Evolutionary conservation across 2,329 filamentous ascomycete genomes (phyloP), one percentile per base, ranked within the genome.

Genomic region (Leptographium procerum): DNA sequence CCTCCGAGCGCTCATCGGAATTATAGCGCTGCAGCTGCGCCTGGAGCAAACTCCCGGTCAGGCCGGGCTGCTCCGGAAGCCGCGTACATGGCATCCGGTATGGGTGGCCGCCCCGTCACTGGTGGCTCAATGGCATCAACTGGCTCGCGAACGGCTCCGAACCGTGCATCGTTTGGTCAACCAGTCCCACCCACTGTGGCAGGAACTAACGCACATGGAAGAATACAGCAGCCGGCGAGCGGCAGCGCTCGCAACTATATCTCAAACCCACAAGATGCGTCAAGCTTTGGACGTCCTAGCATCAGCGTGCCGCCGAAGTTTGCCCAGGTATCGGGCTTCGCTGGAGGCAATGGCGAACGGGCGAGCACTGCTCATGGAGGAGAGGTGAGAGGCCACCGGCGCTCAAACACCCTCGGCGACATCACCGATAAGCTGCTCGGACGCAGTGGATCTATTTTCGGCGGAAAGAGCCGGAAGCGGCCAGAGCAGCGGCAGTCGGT

Each of bases 111-210:
- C 55, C 91, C 92, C 16, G 83, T 83, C 58, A 97, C 92, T 13
- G 88, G 89, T 59, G 89, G 87, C 55, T 94, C 91, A 2, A 84
- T 92, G 77, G 80, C 84, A 60, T 87, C 86, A 24, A 77, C 77
- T 47, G 78, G 68, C 70, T 80, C 94, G 55, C 87, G 88, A 63
- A 89, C 86, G 55, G 68, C 66, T 43, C 69, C 69, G 68, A 74
- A 68, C 64, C 83, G 88, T 63, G 80, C 88, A 69, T 87, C 88
- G 59, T 96, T 97, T 70, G 89, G 89, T 63, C 89, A 95, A 71
- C 94, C 92, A 54, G 86, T 86, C 52, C 89, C 90, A 58, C 91
- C 94, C 33, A 84, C 90, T 53, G 86, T 96, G 61, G 91, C 91
- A 54, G 86, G 88, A 65, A 94, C 91, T 56, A 96, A 94, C 70